Evolutionary conservation across 139 green algal genomes (phyloP).

Genomic region (Chlamydomonas sp.): DNA sequence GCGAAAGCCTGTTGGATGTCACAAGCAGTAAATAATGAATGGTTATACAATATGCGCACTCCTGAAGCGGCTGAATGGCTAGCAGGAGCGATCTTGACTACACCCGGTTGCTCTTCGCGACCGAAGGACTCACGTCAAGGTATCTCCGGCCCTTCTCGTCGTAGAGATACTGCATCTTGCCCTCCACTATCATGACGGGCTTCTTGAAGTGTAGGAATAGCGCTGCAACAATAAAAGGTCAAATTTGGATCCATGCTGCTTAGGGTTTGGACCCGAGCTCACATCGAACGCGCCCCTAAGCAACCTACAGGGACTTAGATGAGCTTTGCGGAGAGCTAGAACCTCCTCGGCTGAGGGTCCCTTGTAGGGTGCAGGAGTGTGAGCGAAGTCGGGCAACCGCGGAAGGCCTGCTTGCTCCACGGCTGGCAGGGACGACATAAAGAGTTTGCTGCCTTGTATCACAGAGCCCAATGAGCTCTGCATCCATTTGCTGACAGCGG

Average conservation of each 20-base stretch:
- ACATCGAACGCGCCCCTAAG: neutral
- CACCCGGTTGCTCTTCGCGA: too few relatives aligned
- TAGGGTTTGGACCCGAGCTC: neutral
- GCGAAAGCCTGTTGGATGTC: slow-evolving; percentile 83
- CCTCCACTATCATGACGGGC: slow-evolving; percentile 95
- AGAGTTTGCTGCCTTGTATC: too few relatives aligned
- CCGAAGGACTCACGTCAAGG: slow-evolving; percentile 80
- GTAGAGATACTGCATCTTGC: slow-evolving; percentile 98
- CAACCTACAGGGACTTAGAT: slow-evolving; percentile 83
- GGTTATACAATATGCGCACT: too few relatives aligned
- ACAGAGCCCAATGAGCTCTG: too few relatives aligned
- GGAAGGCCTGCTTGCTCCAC: neutral
- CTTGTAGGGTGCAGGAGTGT: slow-evolving; percentile 79
- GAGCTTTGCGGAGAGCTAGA: slow-evolving; percentile 74
- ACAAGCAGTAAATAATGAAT: too few relatives aligned
- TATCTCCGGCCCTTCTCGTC: slow-evolving; percentile 93
- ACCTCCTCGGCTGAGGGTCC: slow-evolving; percentile 89
- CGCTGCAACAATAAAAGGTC: slow-evolving; percentile 42
- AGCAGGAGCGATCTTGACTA: too few relatives aligned
- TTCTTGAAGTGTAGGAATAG: slow-evolving; percentile 89
- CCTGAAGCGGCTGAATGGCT: too few relatives aligned
- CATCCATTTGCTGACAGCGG: too few relatives aligned
- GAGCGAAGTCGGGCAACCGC: slow-evolving; percentile 56
- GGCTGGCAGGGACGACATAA: neutral
- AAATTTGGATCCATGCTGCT: neutral